Base-by-base conservation (phyloP, 768 basidiomycete genomes). In the Cystobasidium ongulense region DNA sequence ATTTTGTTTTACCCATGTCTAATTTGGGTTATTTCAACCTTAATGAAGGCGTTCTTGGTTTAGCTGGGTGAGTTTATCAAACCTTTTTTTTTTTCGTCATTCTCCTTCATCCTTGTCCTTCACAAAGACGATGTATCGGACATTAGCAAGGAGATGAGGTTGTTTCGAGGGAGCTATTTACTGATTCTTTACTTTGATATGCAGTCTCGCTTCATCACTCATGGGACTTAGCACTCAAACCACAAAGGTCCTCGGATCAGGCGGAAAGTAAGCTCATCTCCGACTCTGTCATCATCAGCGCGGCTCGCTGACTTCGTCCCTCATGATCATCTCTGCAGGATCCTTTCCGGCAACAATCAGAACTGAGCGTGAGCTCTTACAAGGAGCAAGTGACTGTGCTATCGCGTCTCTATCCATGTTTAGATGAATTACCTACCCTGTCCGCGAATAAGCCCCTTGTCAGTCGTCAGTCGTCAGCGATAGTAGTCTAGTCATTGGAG, bases 1-100 rank as follows among this genome's bases (percentile, higher is more conserved):
- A 99, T 80, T 81, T 92, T 73, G 94, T 89, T 88, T 87, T 94
- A 78, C 96, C 96, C 4, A 90, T 92, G 7, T 88, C 88, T 23
- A 89, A 86, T 73, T 85, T 93, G 46, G 90, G 89, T 18, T 82
- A 90, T 65, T 84, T 88, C 75, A 85, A 86, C 76, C 77, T 94
- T 76, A 91, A 89, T 79, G 96, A 98, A 74, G 94, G 95, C 29
- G 79, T 86, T 23, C 82, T 95, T 33, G 95, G 96, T 68, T 83
- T 90, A 73, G 85, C 90, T 76, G 96, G 95, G 91, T 95, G 75
- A 78, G 86, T 82, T 21, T 13, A 67, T 21, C 46, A 50, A 70
- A 23, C 38, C 52, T 13, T 46, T 46, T 29, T 38, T 61, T 36
- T 18, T 71, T 23, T 43, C 7, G 39, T 7, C 17, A 39, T 39